Percentiles rank a stretch among this genome's conserved stretches.
Evolutionary conservation across 352 stramenopile species (phyloP).

Genomic region (Plasmopara muralis): DNA sequence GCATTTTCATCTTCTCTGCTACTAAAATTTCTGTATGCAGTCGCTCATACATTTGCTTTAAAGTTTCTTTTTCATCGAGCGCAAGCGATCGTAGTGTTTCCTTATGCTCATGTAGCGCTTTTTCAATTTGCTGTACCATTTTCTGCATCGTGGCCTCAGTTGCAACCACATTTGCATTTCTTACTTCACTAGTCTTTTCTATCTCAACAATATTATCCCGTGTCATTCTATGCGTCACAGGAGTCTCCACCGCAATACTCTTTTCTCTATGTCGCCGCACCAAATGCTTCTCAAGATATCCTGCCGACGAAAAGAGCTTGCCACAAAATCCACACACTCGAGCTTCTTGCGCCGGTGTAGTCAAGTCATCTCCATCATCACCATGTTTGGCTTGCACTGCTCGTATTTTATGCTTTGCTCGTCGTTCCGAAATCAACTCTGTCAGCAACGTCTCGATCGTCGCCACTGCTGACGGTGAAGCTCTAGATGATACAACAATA

Average conservation of each 20-base stretch:
- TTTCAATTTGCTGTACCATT: slow-evolving; percentile 47
- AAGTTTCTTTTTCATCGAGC: slow-evolving; percentile 34
- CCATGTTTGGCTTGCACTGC: slow-evolving; percentile 1
- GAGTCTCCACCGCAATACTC: slow-evolving; percentile 10
- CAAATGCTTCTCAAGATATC: slow-evolving; percentile 63
- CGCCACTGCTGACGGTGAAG: slow-evolving; percentile 44
- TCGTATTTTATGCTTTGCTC: slow-evolving; percentile 14
- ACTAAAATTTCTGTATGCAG: slow-evolving; percentile 43
- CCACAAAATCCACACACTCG: slow-evolving; percentile 53
- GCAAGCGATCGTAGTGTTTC: slow-evolving; percentile 40
- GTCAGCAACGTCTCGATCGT: slow-evolving; percentile 54
- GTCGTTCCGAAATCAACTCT: slow-evolving; percentile 33
- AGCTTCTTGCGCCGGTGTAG: slow-evolving; percentile 33
- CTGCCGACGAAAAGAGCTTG: slow-evolving; percentile 58
- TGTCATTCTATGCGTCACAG: slow-evolving; percentile 12
- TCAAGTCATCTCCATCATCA: slow-evolving; percentile 1
- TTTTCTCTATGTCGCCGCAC: slow-evolving; percentile 38
- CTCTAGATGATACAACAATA: slow-evolving; percentile 19
- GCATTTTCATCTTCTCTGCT: slow-evolving; percentile 35
- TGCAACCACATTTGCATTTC: slow-evolving; percentile 1
- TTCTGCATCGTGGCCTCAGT: slow-evolving; percentile 29
- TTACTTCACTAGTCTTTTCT: slow-evolving; percentile 4
- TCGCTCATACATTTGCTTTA: slow-evolving; percentile 50
- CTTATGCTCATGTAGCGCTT: slow-evolving; percentile 42
- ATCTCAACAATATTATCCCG: not conserved